Evolutionary conservation across 108 stramenopile genomes (phyloP).

Genomic region (Nitzschia sp.): DNA sequence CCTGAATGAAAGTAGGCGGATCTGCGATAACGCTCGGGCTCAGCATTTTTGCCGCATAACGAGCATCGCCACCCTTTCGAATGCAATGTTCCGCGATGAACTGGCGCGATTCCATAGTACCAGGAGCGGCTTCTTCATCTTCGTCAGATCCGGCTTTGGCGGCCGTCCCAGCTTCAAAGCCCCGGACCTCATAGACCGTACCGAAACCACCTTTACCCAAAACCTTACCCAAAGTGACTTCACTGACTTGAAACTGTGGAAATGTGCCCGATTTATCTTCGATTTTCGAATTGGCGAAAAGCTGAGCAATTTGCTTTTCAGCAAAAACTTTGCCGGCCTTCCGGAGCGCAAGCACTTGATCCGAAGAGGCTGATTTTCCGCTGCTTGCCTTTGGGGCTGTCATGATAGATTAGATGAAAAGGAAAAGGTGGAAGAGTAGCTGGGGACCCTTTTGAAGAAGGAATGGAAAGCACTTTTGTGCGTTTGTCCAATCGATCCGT

Average conservation of each 20-base stretch:
- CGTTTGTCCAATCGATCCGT: no score
- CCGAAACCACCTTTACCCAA: constrained; percentile 68
- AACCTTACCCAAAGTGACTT: constrained; percentile 49
- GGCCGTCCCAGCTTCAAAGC: neutral
- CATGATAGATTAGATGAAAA: no score
- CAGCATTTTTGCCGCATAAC: constrained; percentile 52
- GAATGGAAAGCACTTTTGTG: no score
- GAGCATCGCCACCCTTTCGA: constrained; percentile 45
- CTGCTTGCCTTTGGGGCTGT: no score
- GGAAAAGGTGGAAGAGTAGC: no score
- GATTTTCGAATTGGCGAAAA: constrained; percentile 12
- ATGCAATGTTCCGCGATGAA: constrained; percentile 58
- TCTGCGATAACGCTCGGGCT: constrained; percentile 14
- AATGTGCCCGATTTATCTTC: constrained; percentile 11
- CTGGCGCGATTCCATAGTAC: constrained; percentile 31
- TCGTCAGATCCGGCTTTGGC: neutral
- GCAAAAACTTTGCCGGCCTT: constrained; percentile 8
- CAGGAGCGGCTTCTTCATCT: constrained; percentile 1
- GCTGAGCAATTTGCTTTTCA: neutral
- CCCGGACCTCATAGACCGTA: constrained; percentile 59
- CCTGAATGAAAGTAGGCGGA: constrained; percentile 14
- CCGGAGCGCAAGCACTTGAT: neutral
- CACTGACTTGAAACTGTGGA: constrained; percentile 26
- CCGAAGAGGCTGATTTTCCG: constrained; percentile 8
- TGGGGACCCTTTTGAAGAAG: no score